phyloP scores from a whole-genome alignment of 306 rosid species.

The Lathyrus oleraceus region DNA sequence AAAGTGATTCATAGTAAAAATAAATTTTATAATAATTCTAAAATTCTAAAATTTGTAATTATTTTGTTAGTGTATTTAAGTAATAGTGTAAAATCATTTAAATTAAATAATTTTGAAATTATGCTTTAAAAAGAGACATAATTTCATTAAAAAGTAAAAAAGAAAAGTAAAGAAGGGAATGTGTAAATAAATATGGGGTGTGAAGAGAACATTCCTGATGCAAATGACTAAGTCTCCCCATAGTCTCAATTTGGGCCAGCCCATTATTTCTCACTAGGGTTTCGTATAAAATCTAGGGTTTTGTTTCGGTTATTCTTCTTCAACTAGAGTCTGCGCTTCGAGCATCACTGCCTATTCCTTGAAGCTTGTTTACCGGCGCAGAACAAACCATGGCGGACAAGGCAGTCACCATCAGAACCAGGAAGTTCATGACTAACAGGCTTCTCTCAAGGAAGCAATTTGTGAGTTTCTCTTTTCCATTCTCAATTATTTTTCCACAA shows the following conservation, averaged over 20 bases:
- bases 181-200: background rate
- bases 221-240: too few relatives aligned
- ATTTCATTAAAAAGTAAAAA: too few relatives aligned
- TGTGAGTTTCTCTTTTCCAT: constrained; percentile 41
- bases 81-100: too few relatives aligned
- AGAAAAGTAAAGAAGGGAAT: too few relatives aligned
- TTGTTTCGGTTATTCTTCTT: background rate
- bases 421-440: constrained; percentile 87
- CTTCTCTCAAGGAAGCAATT: constrained; percentile 88
- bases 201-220: background rate
- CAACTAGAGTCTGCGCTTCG: background rate
- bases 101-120: too few relatives aligned
- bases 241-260: background rate
- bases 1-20: too few relatives aligned
- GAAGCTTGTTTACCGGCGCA: background rate
- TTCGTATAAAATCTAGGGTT: background rate
- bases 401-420: constrained; percentile 80
- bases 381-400: constrained; percentile 69
- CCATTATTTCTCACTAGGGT: background rate
- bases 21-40: too few relatives aligned
- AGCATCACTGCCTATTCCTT: background rate
- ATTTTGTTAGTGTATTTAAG: too few relatives aligned
- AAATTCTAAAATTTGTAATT: too few relatives aligned
- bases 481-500: background rate
- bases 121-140: too few relatives aligned